Evolutionary conservation across 805 yeast species (phyloP).

Genomic region (Peterozyma xylosa): DNA sequence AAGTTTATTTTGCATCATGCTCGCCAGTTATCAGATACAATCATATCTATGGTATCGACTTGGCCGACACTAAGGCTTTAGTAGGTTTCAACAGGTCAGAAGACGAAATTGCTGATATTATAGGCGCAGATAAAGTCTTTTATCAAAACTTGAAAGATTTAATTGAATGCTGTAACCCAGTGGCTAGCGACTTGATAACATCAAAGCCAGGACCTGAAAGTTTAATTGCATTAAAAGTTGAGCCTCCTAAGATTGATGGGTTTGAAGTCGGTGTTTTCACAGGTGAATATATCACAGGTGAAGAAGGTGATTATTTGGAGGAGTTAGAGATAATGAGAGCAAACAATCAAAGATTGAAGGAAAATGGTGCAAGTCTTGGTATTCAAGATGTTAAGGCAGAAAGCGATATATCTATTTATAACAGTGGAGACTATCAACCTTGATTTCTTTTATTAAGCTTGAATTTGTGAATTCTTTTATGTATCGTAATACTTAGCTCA

Average conservation of each 20-base stretch:
- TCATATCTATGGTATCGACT: conserved; percentile 95
- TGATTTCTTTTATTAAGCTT: not conserved
- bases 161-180: conserved; percentile 56
- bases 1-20: conserved; percentile 94
- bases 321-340: conserved; percentile 83
- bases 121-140: conserved; percentile 88
- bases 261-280: conserved; percentile 97
- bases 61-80: conserved; percentile 89
- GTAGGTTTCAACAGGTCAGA: conserved; percentile 80
- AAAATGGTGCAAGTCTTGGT: conserved; percentile 32
- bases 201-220: conserved; percentile 13
- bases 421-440: conserved; percentile 41
- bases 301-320: conserved; percentile 71
- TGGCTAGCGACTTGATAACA: not conserved
- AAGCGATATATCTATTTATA: conserved; percentile 48
- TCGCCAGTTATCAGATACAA: conserved; percentile 97
- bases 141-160: conserved; percentile 84
- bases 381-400: conserved; percentile 74
- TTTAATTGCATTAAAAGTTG: conserved; percentile 9
- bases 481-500: no score
- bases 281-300: conserved; percentile 92
- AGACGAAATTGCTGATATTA: conserved; percentile 63
- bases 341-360: conserved; percentile 51
- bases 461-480: no score
- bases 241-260: conserved; percentile 33